Conservation (phyloP, 208 protist species). For the Leishmania tarentolae region DNA sequence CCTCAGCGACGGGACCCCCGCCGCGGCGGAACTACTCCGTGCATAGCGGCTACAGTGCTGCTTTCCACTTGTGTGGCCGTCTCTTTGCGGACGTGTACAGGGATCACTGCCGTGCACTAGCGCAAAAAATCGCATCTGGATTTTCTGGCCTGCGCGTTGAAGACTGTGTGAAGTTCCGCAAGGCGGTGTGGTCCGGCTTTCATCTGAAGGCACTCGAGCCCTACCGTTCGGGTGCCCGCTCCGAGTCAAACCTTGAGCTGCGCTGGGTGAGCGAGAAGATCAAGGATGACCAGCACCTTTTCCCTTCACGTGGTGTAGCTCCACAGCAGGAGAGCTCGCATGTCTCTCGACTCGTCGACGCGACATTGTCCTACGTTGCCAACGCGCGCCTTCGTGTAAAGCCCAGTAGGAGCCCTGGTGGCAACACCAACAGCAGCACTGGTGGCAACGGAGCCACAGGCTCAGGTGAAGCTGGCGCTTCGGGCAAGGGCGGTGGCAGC, state of each 20-base stretch:
- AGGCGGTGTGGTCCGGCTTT: constrained; percentile 33
- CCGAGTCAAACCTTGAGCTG: constrained; percentile 43
- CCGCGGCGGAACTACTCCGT: constrained; percentile 28
- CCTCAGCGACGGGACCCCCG: constrained; percentile 5
- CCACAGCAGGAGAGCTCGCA: constrained; percentile 22
- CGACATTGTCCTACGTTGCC: constrained; percentile 30
- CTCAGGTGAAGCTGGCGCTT: not conserved
- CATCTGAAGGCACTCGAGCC: constrained; percentile 32
- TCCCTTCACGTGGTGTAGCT: constrained; percentile 24
- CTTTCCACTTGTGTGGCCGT: constrained; percentile 34
- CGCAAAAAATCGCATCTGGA: constrained; percentile 22
- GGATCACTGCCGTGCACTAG: constrained; percentile 25
- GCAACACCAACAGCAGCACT: not conserved
- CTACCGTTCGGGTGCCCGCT: constrained; percentile 23
- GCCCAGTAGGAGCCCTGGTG: not conserved
- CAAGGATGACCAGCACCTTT: constrained; percentile 64
- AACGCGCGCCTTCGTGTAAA: constrained; percentile 26
- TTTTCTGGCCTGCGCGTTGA: constrained; percentile 32
- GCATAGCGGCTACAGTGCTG: constrained; percentile 36
- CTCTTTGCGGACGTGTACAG: constrained; percentile 35
- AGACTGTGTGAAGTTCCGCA: constrained; percentile 38
- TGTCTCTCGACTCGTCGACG: constrained; percentile 26
- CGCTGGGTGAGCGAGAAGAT: constrained; percentile 51
- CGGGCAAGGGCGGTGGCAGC: not conserved
- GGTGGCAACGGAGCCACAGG: not conserved